phyloP scores from a whole-genome alignment of 2,329 filamentous ascomycete genomes.

The Beauveria sp. region DNA sequence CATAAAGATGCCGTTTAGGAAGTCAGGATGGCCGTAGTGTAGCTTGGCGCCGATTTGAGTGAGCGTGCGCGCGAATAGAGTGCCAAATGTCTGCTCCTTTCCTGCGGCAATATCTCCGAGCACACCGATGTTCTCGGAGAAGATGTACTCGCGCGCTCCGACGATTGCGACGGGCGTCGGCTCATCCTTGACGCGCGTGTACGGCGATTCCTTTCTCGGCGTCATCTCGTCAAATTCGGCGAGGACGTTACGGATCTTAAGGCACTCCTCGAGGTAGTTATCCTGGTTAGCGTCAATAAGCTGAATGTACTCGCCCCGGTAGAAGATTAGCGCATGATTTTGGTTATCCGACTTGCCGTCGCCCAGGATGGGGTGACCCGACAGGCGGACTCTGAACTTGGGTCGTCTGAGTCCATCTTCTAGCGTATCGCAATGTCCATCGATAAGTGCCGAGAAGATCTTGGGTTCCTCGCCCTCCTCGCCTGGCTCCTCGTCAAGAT shows the following conservation, averaged over 20 bases:
- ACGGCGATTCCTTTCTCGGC: constrained; percentile 89
- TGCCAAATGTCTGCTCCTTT: constrained; percentile 99
- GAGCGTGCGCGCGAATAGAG: constrained; percentile 90
- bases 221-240: constrained; percentile 99
- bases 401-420: constrained; percentile 94
- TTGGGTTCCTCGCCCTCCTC: constrained; percentile 89
- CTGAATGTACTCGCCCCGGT: constrained; percentile 98
- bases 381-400: constrained; percentile 96
- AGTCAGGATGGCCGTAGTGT: constrained; percentile 98
- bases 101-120: constrained; percentile 95
- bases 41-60: constrained; percentile 97
- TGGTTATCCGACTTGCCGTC: constrained; percentile 99
- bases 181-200: constrained; percentile 75
- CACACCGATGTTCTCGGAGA: constrained; percentile 99
- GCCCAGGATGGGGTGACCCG: constrained; percentile 94
- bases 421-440: constrained; percentile 95
- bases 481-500: constrained; percentile 91
- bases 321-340: constrained; percentile 97
- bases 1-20: constrained; percentile 99
- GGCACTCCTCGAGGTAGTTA: constrained; percentile 96
- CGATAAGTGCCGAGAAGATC: constrained; percentile 89
- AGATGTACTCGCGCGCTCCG: constrained; percentile 98
- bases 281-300: constrained; percentile 99
- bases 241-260: constrained; percentile 95
- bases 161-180: constrained; percentile 81